A percentile compares a stretch with the other conserved stretches of the same genome.
Evolutionary conservation across 495 filamentous ascomycete species (phyloP).

Genomic region (Trichoderma virens): DNA sequence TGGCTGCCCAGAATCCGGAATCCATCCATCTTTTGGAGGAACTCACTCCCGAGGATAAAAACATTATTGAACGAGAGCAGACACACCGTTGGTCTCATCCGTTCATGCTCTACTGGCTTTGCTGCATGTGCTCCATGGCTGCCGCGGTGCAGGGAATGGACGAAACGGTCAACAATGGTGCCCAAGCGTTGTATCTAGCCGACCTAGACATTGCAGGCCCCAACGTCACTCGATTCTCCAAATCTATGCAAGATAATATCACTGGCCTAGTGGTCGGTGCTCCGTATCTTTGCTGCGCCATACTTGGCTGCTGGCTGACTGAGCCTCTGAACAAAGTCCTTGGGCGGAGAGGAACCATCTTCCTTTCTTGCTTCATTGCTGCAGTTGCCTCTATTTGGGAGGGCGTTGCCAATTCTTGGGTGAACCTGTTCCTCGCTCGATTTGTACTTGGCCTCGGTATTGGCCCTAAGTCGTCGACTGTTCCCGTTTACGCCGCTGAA

Average conservation of each 20-base stretch:
- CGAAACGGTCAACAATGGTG: conserved; percentile 74
- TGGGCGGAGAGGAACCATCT: conserved; percentile 78
- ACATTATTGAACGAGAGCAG: conserved; percentile 54
- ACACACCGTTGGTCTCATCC: conserved; percentile 70
- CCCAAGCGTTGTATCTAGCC: conserved; percentile 57
- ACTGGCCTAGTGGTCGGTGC: conserved; percentile 64
- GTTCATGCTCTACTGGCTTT: conserved; percentile 54
- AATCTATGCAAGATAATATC: conserved; percentile 49
- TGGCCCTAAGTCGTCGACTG: conserved; percentile 72
- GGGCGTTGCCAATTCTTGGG: conserved; percentile 67
- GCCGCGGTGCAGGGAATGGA: conserved; percentile 60
- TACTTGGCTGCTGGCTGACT: conserved; percentile 77
- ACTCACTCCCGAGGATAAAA: conserved; percentile 48
- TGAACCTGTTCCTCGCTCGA: conserved; percentile 63
- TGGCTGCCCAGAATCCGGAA: conserved; percentile 37
- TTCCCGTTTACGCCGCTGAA: conserved; percentile 71
- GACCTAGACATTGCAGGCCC: conserved; percentile 38
- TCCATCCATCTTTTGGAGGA: conserved; percentile 45
- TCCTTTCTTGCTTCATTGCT: conserved; percentile 55
- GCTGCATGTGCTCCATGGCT: conserved; percentile 45
- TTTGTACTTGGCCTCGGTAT: conserved; percentile 71
- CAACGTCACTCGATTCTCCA: background rate
- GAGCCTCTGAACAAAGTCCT: conserved; percentile 71
- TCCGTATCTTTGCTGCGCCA: conserved; percentile 71
- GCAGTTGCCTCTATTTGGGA: conserved; percentile 70